A percentile compares a stretch with the other conserved stretches of the same genome.
phyloP scores from a whole-genome alignment of 495 filamentous ascomycete genomes.

The Annulohypoxylon nitens region DNA sequence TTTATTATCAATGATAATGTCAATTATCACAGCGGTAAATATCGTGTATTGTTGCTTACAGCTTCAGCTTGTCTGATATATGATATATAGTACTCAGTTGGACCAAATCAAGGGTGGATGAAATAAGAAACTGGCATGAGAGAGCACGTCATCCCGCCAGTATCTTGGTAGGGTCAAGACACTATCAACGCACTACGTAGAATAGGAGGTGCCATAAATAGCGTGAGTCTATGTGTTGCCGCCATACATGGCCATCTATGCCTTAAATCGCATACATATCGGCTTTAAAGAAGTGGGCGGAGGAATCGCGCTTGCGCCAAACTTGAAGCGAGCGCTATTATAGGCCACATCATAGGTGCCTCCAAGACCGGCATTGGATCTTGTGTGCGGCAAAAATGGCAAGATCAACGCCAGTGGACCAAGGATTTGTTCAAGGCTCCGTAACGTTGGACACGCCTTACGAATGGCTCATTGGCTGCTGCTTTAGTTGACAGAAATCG shows the following conservation, averaged over 20 bases:
- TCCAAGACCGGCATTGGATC: conserved; percentile 32
- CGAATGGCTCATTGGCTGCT: conserved; percentile 29
- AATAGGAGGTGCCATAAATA: conserved; percentile 8
- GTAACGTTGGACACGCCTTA: conserved; percentile 27
- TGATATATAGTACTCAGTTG: background rate
- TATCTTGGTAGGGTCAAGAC: background rate
- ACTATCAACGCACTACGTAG: conserved; percentile 1
- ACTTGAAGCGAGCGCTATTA: conserved; percentile 20
- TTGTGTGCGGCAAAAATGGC: conserved; percentile 21
- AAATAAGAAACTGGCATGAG: background rate
- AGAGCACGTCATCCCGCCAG: background rate
- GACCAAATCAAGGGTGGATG: background rate
- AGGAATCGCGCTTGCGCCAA: conserved; percentile 35
- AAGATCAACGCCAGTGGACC: conserved; percentile 34
- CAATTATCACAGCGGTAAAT: background rate
- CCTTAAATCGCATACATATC: conserved; percentile 14
- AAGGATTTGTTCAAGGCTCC: conserved; percentile 28
- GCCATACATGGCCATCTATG: conserved; percentile 10
- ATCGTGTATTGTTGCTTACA: background rate
- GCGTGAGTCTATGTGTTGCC: conserved; percentile 9
- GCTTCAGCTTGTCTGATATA: background rate
- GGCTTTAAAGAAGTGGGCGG: conserved; percentile 7
- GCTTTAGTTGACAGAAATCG: conserved; percentile 16
- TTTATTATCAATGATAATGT: background rate
- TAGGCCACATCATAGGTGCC: conserved; percentile 30